phyloP scores from a whole-genome alignment of 805 yeast genomes.

The Starmerella tilneyi region DNA sequence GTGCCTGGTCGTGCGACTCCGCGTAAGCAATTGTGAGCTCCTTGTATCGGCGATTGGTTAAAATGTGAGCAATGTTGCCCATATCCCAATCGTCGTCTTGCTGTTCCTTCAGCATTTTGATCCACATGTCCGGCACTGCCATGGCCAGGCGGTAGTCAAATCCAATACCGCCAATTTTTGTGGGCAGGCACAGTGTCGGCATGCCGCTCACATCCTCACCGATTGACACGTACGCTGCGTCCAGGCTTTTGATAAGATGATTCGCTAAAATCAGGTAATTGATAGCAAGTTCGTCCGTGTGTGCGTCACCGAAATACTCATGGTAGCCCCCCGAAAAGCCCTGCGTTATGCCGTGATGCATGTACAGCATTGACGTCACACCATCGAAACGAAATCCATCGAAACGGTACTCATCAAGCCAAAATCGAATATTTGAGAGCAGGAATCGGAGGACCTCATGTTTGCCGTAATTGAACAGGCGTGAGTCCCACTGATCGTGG shows the following conservation, averaged over 20 bases:
- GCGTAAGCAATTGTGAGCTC: conserved; percentile 87
- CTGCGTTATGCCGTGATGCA: conserved; percentile 85
- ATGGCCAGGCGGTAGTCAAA: conserved; percentile 88
- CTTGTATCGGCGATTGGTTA: conserved; percentile 77
- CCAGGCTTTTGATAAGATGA: conserved; percentile 50
- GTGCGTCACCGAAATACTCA: conserved; percentile 62
- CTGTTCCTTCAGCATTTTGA: conserved; percentile 74
- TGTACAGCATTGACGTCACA: conserved; percentile 83
- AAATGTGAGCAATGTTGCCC: conserved; percentile 64
- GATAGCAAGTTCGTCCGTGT: conserved; percentile 78
- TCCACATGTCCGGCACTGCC: conserved; percentile 99
- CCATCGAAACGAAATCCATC: conserved; percentile 98
- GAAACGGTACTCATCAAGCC: conserved; percentile 69
- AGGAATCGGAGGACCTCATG: conserved; percentile 85
- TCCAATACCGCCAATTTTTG: conserved; percentile 74
- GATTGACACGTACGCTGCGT: conserved; percentile 54
- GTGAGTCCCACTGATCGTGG: conserved; percentile 94
- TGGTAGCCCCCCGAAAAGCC: conserved; percentile 84
- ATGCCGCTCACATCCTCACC: conserved; percentile 98
- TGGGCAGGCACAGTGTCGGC: conserved; percentile 82
- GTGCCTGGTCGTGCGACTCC: conserved; percentile 94
- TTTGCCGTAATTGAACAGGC: conserved; percentile 81
- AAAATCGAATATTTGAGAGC: conserved; percentile 73
- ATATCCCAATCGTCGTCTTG: conserved; percentile 87
- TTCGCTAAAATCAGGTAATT: conserved; percentile 87